Evolutionary conservation across 306 rosid species (phyloP).

Genomic region (Gastrolobium bilobum): DNA sequence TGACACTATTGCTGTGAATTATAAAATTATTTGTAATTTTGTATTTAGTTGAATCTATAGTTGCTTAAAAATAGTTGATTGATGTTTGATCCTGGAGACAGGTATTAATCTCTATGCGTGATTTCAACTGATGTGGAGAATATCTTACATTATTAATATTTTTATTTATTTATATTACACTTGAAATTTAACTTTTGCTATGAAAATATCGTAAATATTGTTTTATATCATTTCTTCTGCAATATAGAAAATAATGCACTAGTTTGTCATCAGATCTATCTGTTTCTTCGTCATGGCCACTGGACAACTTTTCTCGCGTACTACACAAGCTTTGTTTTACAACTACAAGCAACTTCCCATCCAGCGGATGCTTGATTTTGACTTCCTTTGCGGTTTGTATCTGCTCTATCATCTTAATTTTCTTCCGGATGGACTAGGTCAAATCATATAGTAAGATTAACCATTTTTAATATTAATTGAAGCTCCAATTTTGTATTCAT

Average conservation of each 20-base stretch:
- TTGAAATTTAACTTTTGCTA: constrained; percentile 24
- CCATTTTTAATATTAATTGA: constrained; percentile 30
- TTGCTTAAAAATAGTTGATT: constrained; percentile 11
- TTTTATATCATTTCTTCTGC: constrained; percentile 26
- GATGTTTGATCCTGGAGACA: neutral
- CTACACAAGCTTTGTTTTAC: constrained; percentile 94
- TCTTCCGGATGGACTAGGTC: neutral
- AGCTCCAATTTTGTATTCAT: constrained; percentile 45
- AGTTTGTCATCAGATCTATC: constrained; percentile 57
- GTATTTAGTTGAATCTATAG: neutral
- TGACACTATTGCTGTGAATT: constrained; percentile 12
- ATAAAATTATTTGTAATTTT: neutral
- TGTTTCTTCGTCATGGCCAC: constrained; percentile 76
- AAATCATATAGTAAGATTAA: neutral
- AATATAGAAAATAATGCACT: constrained; percentile 38
- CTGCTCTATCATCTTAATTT: constrained; percentile 33
- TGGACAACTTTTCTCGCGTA: constrained; percentile 92
- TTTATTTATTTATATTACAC: neutral
- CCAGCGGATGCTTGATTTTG: constrained; percentile 99
- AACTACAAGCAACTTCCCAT: constrained; percentile 98
- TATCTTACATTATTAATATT: neutral
- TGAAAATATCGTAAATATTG: neutral
- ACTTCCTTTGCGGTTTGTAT: constrained; percentile 93
- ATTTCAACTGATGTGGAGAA: constrained; percentile 26
- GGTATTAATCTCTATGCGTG: neutral